A percentile compares a stretch with the other conserved stretches of the same genome.
These are phyloP conservation scores for Thuidium tamariscinum DNA, from an alignment of 225 moss, liverwort and hornwort genomes.

Conservation along the genomic window DNA sequence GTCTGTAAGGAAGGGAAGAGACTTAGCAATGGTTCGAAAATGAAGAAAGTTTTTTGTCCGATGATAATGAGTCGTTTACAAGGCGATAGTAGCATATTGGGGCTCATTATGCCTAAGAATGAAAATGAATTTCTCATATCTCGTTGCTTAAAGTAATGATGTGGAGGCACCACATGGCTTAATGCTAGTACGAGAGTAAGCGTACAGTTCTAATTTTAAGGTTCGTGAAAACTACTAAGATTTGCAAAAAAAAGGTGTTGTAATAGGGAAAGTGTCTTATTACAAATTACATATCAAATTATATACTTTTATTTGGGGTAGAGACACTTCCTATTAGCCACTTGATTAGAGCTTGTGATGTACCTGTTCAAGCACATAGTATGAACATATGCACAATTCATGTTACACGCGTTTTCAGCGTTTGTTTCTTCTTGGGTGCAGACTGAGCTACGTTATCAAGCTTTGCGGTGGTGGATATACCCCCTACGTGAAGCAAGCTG, in stretches of 20 bases:
- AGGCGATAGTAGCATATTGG: background rate
- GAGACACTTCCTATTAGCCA: background rate
- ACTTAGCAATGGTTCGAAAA: background rate
- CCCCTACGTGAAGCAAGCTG: constrained; percentile 18
- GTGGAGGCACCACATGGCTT: background rate
- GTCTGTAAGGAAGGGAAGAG: background rate
- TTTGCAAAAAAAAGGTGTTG: background rate
- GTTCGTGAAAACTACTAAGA: background rate
- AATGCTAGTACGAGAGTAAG: background rate
- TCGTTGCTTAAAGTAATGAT: background rate
- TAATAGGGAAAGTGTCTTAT: background rate
- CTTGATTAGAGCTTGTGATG: background rate
- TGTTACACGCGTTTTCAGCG: background rate
- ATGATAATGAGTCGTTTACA: background rate
- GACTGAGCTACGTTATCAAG: constrained; percentile 28
- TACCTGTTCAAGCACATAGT: background rate
- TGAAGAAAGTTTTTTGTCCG: background rate
- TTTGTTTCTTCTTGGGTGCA: constrained; percentile 1
- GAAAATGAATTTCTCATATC: background rate
- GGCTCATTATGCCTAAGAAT: background rate
- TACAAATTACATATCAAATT: background rate
- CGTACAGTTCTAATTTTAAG: too few species aligned
- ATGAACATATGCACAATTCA: background rate
- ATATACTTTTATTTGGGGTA: background rate
- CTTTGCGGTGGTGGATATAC: constrained; percentile 24